Evolutionary conservation across 257 asterid species (phyloP).

Genomic region (Solanum paucissectum): DNA sequence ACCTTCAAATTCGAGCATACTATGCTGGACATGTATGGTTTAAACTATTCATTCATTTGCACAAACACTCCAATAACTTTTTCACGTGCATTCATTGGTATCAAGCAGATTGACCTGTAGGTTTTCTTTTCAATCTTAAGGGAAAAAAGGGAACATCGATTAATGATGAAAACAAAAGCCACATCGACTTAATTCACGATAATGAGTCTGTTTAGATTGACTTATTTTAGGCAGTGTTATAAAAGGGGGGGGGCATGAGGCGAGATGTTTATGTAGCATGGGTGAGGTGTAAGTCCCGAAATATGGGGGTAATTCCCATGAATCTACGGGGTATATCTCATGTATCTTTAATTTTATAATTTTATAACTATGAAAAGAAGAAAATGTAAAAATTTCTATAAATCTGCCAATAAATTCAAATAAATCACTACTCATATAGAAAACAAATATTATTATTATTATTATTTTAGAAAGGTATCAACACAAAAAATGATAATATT

Average conservation of each 20-base stretch:
- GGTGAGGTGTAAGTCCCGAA: not conserved
- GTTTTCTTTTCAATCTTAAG: not conserved
- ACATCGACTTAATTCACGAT: not conserved
- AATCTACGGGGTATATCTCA: not conserved
- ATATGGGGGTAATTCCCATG: not conserved
- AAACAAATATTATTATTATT: too few species aligned
- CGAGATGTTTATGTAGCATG: not conserved
- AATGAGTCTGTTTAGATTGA: not conserved
- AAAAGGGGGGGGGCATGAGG: not conserved
- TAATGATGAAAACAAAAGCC: not conserved
- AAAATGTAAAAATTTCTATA: not conserved
- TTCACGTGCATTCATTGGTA: not conserved
- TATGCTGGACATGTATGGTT: conserved; percentile 90
- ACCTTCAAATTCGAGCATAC: conserved; percentile 86
- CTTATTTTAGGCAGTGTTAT: not conserved
- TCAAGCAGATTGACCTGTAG: not conserved
- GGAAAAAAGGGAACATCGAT: not conserved
- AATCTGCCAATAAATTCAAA: not conserved
- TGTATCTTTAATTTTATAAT: not conserved
- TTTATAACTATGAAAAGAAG: not conserved
- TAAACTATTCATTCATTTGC: not conserved
- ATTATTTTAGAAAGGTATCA: too few species aligned
- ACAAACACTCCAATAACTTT: not conserved
- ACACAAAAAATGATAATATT: not conserved
- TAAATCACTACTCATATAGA: not conserved